Evolutionary conservation across 163 green algal genomes (phyloP).

Genomic region (Volvox carteri): DNA sequence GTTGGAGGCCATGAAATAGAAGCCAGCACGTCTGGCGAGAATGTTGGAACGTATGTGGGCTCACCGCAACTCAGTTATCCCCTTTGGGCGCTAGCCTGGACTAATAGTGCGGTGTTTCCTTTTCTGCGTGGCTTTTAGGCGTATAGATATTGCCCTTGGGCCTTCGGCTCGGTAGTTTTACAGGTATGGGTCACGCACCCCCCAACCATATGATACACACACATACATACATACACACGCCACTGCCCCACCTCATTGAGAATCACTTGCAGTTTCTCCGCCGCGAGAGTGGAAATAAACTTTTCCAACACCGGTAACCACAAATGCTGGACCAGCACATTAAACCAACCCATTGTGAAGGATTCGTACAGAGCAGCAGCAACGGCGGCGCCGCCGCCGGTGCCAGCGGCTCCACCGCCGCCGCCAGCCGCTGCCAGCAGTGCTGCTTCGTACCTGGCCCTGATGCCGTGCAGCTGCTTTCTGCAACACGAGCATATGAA

Average conservation of each 20-base stretch:
- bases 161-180: too few species aligned
- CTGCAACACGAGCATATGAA: background rate
- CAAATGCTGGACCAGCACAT: constrained; percentile 62
- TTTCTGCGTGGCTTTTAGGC: too few species aligned
- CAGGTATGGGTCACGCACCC: too few species aligned
- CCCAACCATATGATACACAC: too few species aligned
- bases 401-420: background rate
- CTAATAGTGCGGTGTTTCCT: too few species aligned
- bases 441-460: constrained; percentile 10
- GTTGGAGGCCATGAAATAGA: too few species aligned
- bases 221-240: too few species aligned
- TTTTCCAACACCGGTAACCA: constrained; percentile 70
- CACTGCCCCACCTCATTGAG: constrained; percentile 66
- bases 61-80: too few species aligned
- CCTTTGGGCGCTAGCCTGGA: too few species aligned
- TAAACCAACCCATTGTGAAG: constrained; percentile 72
- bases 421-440: background rate
- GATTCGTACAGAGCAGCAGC: constrained; percentile 58
- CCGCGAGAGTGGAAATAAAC: constrained; percentile 56
- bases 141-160: too few species aligned
- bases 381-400: background rate
- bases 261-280: constrained; percentile 62
- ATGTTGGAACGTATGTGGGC: too few species aligned
- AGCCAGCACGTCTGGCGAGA: too few species aligned
- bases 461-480: constrained; percentile 43